Conservation (phyloP, 768 basidiomycete genomes). For the Trametes villosa region DNA sequence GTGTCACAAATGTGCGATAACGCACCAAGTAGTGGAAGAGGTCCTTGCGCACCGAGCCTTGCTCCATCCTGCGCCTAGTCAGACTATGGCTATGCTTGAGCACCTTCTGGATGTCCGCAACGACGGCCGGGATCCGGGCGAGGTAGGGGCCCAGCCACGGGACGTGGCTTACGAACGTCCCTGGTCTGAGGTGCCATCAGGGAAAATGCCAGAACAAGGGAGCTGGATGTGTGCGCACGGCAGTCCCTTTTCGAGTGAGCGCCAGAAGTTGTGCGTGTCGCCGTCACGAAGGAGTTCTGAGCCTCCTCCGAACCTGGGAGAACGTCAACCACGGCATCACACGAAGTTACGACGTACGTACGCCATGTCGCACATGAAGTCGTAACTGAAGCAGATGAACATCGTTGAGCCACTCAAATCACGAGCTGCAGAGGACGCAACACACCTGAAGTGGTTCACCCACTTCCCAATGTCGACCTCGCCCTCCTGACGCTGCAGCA, state of each 20-base stretch:
- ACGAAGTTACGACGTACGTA: slow-evolving; percentile 19
- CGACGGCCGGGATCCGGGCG: background rate
- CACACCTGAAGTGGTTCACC: slow-evolving; percentile 46
- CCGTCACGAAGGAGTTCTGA: slow-evolving; percentile 45
- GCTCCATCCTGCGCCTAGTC: slow-evolving; percentile 4
- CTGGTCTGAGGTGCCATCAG: too few species aligned
- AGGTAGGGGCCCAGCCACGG: slow-evolving; percentile 11
- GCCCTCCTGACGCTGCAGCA: slow-evolving; percentile 29
- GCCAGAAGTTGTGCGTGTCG: slow-evolving; percentile 44
- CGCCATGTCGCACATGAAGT: slow-evolving; percentile 50
- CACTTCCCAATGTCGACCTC: slow-evolving; percentile 40
- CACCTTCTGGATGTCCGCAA: background rate
- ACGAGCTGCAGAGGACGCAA: background rate
- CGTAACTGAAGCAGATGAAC: slow-evolving; percentile 35
- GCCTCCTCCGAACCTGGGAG: slow-evolving; percentile 45
- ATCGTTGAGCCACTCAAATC: background rate
- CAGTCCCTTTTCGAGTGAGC: slow-evolving; percentile 49
- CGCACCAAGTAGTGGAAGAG: slow-evolving; percentile 48
- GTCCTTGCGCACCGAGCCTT: slow-evolving; percentile 45
- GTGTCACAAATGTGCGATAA: background rate
- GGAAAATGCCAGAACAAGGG: too few species aligned
- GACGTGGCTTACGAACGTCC: slow-evolving; percentile 11
- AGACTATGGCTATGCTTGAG: background rate
- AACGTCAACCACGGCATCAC: background rate
- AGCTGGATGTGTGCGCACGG: slow-evolving; percentile 36